Evolutionary conservation across 192 early-diverging fungal genomes (phyloP), one percentile per base, ranked within the genome.

Genomic region (Entophlyctis luteolus): DNA sequence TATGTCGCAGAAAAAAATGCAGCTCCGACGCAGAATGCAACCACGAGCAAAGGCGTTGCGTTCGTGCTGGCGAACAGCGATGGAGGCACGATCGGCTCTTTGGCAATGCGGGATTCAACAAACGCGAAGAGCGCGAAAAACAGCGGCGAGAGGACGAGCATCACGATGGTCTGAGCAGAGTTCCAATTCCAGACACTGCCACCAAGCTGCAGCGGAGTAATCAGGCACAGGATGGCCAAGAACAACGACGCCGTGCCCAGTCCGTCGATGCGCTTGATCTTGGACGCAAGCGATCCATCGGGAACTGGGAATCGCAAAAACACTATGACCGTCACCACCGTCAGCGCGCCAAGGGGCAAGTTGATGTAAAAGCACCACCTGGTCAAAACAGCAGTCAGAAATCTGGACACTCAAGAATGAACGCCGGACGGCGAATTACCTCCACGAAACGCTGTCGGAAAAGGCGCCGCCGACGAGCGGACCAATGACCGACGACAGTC

Each of bases 381-480:
- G 63, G 63, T 29, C 10, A 74, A 50, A 28, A 57, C 23, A 3
- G 55, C 31, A 53, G 32, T 90, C 89, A 27, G 84, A 48, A 10
- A 90, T 90, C 39, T 82, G 60, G 57, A 91, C 70, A 27, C n/a
- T 45, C 42, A 45, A 14, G 10, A n/a, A n/a, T 45, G n/a, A n/a
- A 45, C n/a, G n/a, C n/a, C 70, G n/a, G n/a, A n/a, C n/a, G n/a
- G n/a, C n/a, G n/a, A n/a, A n/a, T n/a, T 62, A 75, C 3, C 71
- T 37, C 71, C 71, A 72, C 10, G 28, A 32, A 25, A 67, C 23
- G 33, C 49, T 27, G 48, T 94, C 83, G 28, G 88, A 90, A 39
- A 94, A 86, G 8, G 86, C 67, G 36, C 92, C 92, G 55, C 92
- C 92, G n/a, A 92, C 57, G 16, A 91, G 76, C 1, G 92, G 90